These are phyloP conservation scores for Naumovozyma castellii DNA, from an alignment of 805 yeast species.

Conservation along the genomic window DNA sequence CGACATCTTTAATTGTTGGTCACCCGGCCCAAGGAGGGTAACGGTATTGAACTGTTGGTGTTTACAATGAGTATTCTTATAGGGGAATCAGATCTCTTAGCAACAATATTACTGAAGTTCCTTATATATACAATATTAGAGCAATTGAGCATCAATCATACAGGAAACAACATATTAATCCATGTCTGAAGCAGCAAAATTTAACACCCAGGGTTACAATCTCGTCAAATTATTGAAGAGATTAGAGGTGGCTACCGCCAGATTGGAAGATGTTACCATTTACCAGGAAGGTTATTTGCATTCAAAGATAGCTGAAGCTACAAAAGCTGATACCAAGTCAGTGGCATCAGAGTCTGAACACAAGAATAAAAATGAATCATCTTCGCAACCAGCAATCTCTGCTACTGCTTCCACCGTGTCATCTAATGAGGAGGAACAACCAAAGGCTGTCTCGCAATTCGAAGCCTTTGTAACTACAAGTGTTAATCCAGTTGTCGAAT, in stretches of 20 bases:
- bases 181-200: slow-evolving; percentile 5
- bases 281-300: slow-evolving; percentile 55
- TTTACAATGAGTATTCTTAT: too few species aligned
- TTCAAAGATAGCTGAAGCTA: slow-evolving; percentile 20
- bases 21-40: too few species aligned
- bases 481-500: slow-evolving; percentile 49
- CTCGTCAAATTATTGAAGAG: slow-evolving; percentile 72
- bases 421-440: slow-evolving; percentile 14
- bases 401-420: slow-evolving; percentile 9
- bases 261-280: slow-evolving; percentile 80
- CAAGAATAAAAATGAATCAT: too few species aligned
- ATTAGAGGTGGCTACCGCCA: slow-evolving; percentile 86
- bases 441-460: slow-evolving; percentile 43
- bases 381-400: too few species aligned
- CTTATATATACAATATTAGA: too few species aligned
- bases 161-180: too few species aligned
- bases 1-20: too few species aligned
- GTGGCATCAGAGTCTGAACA: background rate
- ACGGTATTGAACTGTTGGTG: too few species aligned
- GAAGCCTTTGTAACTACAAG: slow-evolving; percentile 42
- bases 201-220: slow-evolving; percentile 65
- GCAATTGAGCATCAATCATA: too few species aligned
- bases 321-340: background rate
- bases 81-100: too few species aligned
- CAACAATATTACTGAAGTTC: too few species aligned